Base-by-base conservation (phyloP, 306 rosid species). In the Rosa rugosa region DNA sequence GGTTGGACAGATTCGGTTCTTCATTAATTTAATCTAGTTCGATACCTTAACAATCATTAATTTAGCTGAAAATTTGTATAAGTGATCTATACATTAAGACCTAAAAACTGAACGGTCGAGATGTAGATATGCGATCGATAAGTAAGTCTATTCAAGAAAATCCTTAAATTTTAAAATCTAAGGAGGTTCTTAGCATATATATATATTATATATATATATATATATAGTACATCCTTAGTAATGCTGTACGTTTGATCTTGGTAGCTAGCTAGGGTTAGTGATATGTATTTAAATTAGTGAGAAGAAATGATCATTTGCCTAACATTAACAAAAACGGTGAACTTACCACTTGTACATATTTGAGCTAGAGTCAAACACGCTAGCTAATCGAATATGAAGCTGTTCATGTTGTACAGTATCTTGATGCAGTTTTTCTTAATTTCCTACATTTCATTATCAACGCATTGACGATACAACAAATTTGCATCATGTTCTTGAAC, bases 361-460 rank as follows among this genome's bases (percentile, higher is more conserved):
- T 42, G 71, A 66, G 60, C 25, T 16, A 38, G 38, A 65, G 80
- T 64, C 81, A 81, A 50, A 81, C 77, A 81, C 82, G 79, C 47
- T 41, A 51, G 12, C 47, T 41, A 31, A 7, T 65, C 56, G 1
- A 20, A 20, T 14, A 18, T 7, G 11, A 16, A 13, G 47, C 13
- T 45, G 20, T 13, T 31, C 47, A 11, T 71, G 23, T 53, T 63
- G 68, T 25, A 27, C 36, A 4, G 8, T 53, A 8, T 25, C 4
- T 62, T 5, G 5, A 27, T 27, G 67, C 66, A 69, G 20, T 11
- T 2, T 5, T 69, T 68, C 47, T 31, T 31, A 31, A 31, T 27
- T 72, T 51, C 69, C 83, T 80, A 17, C 23, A 47, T 81, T 50
- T 62, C 68, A 41, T 47, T 66, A 10, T 79, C 82, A 64, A 72